Conservation (phyloP, 768 basidiomycete species). For the Leccinum arenicola region DNA sequence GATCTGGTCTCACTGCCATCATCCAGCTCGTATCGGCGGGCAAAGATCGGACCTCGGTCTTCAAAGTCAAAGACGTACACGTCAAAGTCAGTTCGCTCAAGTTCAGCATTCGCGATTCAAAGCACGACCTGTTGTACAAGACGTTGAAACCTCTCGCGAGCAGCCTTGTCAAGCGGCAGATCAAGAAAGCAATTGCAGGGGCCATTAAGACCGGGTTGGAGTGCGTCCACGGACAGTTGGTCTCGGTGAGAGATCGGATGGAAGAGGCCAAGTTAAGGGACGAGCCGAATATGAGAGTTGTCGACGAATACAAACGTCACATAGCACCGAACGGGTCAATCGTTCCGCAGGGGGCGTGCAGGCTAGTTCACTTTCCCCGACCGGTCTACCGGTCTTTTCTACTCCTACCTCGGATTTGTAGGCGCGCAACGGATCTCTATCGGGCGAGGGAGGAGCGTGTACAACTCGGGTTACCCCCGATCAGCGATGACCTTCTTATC, state of each 20-base stretch:
- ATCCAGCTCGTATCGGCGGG: conserved; percentile 59
- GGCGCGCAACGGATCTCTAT: conserved; percentile 63
- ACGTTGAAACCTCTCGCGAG: conserved; percentile 77
- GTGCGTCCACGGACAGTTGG: conserved; percentile 86
- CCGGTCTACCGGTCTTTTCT: conserved; percentile 50
- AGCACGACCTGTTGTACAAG: conserved; percentile 88
- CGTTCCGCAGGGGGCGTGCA: conserved; percentile 46
- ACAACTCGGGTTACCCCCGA: conserved; percentile 59
- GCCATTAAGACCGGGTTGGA: conserved; percentile 79
- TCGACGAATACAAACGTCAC: conserved; percentile 28
- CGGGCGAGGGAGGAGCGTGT: conserved; percentile 51
- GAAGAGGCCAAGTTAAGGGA: conserved; percentile 53
- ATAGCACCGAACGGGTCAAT: conserved; percentile 31
- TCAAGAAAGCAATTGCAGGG: conserved; percentile 58
- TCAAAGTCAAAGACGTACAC: conserved; percentile 66
- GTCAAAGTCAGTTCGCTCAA: conserved; percentile 87
- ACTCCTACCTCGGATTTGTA: conserved; percentile 63
- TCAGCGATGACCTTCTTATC: conserved; percentile 54
- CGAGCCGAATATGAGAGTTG: conserved; percentile 28
- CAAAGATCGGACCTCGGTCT: conserved; percentile 66
- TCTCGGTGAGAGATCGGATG: conserved; percentile 81
- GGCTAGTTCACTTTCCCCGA: conserved; percentile 50
- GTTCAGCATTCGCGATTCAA: conserved; percentile 87
- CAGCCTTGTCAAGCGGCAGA: conserved; percentile 73
- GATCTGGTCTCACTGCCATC: conserved; percentile 71